These are phyloP conservation scores for Penicillium waksmanii DNA, from an alignment of 495 filamentous ascomycete species.

Conservation along the genomic window DNA sequence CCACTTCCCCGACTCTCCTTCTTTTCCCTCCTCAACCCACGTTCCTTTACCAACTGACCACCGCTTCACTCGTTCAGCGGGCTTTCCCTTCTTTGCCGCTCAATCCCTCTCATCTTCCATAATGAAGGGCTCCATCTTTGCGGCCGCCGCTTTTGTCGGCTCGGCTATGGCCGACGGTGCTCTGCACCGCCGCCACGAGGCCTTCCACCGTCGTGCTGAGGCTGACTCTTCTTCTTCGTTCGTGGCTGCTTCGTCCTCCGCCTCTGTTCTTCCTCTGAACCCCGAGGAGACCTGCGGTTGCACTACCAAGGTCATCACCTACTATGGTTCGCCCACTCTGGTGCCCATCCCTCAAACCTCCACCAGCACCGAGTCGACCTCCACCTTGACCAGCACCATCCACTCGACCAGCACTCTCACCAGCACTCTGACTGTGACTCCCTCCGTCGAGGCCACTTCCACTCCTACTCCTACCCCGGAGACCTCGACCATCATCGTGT, in stretches of 20 bases:
- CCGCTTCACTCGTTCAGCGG: conserved; percentile 99
- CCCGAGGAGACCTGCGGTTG: conserved; percentile 61
- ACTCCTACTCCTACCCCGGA: conserved; percentile 28
- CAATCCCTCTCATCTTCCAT: conserved; percentile 37
- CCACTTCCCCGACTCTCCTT: conserved; percentile 50
- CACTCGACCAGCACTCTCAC: conserved; percentile 48
- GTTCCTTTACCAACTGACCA: conserved; percentile 56
- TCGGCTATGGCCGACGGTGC: conserved; percentile 63
- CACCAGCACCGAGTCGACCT: conserved; percentile 18
- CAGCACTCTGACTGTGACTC: conserved; percentile 36
- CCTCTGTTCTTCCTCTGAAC: conserved; percentile 28
- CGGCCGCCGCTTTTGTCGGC: conserved; percentile 67
- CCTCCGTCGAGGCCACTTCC: conserved; percentile 23
- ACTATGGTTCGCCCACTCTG: conserved; percentile 60
- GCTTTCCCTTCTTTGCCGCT: conserved; percentile 68
- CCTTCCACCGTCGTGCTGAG: conserved; percentile 52
- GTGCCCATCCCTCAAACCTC: conserved; percentile 32
- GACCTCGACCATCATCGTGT: conserved; percentile 18
- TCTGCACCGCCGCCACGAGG: conserved; percentile 63
- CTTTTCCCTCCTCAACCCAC: conserved; percentile 30
- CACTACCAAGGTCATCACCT: conserved; percentile 67
- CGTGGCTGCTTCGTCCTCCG: too few species aligned
- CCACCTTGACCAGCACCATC: conserved; percentile 39
- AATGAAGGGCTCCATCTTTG: conserved; percentile 72
- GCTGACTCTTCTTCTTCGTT: conserved; percentile 27